phyloP scores from a whole-genome alignment of 1,139 yeast genomes.

The Kluyveromyces sp. region DNA sequence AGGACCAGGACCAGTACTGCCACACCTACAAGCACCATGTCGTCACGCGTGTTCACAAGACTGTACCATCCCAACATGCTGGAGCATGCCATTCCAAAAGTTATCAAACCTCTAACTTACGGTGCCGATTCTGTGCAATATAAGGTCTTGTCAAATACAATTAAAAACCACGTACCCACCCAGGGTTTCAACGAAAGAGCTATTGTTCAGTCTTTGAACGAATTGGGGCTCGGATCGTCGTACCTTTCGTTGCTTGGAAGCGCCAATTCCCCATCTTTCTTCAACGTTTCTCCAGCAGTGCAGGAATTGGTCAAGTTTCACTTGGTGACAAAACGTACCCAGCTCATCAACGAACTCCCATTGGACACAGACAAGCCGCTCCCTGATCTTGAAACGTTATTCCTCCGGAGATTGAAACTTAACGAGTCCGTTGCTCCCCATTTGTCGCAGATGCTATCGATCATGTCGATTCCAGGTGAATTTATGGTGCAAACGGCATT shows the following conservation, averaged over 20 bases:
- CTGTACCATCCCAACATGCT: constrained; percentile 22
- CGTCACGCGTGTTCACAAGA: constrained; percentile 3
- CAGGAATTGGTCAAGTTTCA: constrained; percentile 62
- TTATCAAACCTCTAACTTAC: constrained; percentile 23
- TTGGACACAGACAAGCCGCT: constrained; percentile 25
- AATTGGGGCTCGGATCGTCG: constrained; percentile 59
- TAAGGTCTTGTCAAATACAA: constrained; percentile 39
- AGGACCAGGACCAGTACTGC: too few relatives aligned
- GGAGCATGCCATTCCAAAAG: constrained; percentile 19
- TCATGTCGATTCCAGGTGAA: constrained; percentile 30
- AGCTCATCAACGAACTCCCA: constrained; percentile 29
- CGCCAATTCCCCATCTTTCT: constrained; percentile 25
- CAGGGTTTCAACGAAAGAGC: constrained; percentile 63
- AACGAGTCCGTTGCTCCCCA: constrained; percentile 49
- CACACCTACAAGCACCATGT: background rate
- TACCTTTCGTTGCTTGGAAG: constrained; percentile 48
- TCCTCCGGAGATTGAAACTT: constrained; percentile 53
- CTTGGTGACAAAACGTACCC: constrained; percentile 49
- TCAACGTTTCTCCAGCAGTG: constrained; percentile 38
- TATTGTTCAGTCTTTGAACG: constrained; percentile 52
- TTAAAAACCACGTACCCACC: constrained; percentile 50
- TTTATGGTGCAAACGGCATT: constrained; percentile 30
- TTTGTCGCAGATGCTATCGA: constrained; percentile 32
- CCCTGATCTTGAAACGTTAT: constrained; percentile 37
- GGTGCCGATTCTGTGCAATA: constrained; percentile 31